Evolutionary conservation across 2,329 filamentous ascomycete species (phyloP), one percentile per base, ranked within the genome.

Genomic region (Sarocladium brachiariae): DNA sequence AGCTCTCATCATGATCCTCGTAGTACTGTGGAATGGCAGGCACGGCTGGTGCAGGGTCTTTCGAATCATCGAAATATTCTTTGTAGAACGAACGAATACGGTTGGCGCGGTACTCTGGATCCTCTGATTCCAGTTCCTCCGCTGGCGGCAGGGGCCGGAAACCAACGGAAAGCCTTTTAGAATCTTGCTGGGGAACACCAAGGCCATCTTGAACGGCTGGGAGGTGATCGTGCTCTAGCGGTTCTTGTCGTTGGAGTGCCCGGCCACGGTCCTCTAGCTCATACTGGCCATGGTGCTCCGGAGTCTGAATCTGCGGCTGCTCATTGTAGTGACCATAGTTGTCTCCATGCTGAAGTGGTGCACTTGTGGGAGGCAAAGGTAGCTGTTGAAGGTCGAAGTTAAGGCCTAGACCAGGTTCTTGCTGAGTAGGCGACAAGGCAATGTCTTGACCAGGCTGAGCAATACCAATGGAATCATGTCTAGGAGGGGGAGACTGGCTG

Each of bases 81-180:
- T 96, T 96, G 75, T 99, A 99, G 74, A 99, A 99, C 3, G 93
- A 99, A 65, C 93, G 82, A 58, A 99, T 99, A 52, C 93, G 84
- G 73, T 96, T 97, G 56, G 93, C 93, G 61, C 93, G 83, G 62
- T 92, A 84, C 67, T 97, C 93, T 0, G 93, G 90, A 64, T 96
- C 92, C 63, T 97, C 93, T 2, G 84, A 81, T 38, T 85, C 81
- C 25, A 75, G 77, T 50, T 88, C 82, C 56, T 95, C 87, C 61
- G 91, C 84, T 31, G 90, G 89, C 4, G 93, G 93, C 55, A 99
- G 76, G 19, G 93, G 93, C 14, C 93, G 86, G 66, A 95, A 78
- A 24, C 83, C 82, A 41, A 86, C 78, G 1, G 83, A 87, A n/a
- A 86, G 65, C 51, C 83, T 75, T 54, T 77, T 77, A 59, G 70